Percentiles rank a stretch among this genome's conserved stretches.
Conservation (phyloP, 2,329 filamentous ascomycete species). For the Diaporthe citrichinensis region DNA sequence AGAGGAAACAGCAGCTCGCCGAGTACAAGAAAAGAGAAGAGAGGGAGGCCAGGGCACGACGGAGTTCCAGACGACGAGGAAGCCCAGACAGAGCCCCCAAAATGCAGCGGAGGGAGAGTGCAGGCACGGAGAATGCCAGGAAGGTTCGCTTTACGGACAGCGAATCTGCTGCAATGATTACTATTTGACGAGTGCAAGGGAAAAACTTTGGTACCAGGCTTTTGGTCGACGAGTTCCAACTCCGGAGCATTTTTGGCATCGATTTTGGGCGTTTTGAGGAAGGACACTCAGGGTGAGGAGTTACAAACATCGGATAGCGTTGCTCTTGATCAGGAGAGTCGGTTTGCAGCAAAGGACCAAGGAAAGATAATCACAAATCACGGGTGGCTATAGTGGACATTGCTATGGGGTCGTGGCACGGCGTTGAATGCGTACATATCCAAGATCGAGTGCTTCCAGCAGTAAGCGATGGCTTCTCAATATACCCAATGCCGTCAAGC, state of each 20-base stretch:
- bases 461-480: conserved; percentile 26
- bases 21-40: conserved; percentile 75
- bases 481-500: conserved; percentile 29
- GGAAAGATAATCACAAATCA: not conserved
- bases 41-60: conserved; percentile 69
- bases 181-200: conserved; percentile 27
- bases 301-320: not conserved
- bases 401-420: not conserved
- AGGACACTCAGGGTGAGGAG: not conserved
- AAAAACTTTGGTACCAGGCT: not conserved
- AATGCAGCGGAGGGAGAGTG: conserved; percentile 47
- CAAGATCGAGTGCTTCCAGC: not conserved
- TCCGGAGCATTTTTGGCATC: not conserved
- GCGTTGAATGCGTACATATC: conserved; percentile 8
- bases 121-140: conserved; percentile 41
- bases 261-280: conserved; percentile 14
- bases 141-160: conserved; percentile 59
- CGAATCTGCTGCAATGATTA: conserved; percentile 47
- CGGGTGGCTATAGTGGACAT: not conserved
- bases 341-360: not conserved
- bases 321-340: conserved; percentile 8
- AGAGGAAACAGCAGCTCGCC: conserved; percentile 71
- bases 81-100: conserved; percentile 47
- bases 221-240: not conserved
- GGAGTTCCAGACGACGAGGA: conserved; percentile 66